Base-by-base conservation (phyloP, 2,329 filamentous ascomycete species). In the Fusarium nurragi region DNA sequence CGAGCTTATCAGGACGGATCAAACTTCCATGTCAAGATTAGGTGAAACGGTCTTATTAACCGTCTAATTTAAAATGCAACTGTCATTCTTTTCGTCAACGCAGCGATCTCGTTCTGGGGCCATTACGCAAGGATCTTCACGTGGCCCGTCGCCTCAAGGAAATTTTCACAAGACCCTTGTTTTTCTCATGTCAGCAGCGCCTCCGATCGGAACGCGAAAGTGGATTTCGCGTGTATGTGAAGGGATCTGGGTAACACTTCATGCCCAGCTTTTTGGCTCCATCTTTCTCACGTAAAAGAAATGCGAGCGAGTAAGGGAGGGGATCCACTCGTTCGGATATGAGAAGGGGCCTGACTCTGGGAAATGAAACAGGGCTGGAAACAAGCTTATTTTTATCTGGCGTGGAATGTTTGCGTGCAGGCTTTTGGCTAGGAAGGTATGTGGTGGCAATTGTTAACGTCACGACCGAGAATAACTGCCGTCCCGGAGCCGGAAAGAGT, bases 271-370 rank as follows among this genome's bases (percentile, higher is more conserved):
- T 54, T 50, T 60, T 46, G 32, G 32, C 58, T 65, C 65, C 64
- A 67, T 67, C 49, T 53, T 64, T 61, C 54, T 67, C 32, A 68
- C 65, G 65, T 68, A 68, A 68, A 65, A 68, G 61, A 68, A 68
- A 68, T 30, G 5, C 11, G 18, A 19, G 18, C 46, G 59, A 64
- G 49, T 52, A 51, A 50, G 21, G 34, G 39, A 56, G 46, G 38
- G 26, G 32, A 34, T 34, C 32, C 32, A 14, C 32, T 16, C 16
- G 16, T 34, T 34, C 32, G 32, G 32, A 34, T 34, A 34, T 34
- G 32, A 34, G 32, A 34, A 18, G n/a, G 32, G 16, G 32, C 9
- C 30, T n/a, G n/a, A n/a, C n/a, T n/a, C 14, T 32, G 40, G 14
- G 34, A 22, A n/a, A 22, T 21, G 28, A 13, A 30, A 34, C 23